Conservation (phyloP, 305 asterid genomes). For the Nicotiana rustica region DNA sequence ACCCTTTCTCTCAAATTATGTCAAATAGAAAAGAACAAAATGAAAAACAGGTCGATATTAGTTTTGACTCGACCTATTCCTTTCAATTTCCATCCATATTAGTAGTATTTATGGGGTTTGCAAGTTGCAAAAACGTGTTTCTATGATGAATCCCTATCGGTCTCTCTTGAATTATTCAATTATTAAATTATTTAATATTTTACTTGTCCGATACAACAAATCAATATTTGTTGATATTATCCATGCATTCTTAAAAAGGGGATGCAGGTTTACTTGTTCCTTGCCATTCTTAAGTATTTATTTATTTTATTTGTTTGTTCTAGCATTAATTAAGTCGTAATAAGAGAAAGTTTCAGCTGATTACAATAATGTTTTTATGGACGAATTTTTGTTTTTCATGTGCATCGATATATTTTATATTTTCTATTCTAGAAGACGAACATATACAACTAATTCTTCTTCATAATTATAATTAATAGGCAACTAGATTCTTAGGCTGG, state of each 20-base stretch:
- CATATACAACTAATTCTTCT: neutral
- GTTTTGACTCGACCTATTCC: neutral
- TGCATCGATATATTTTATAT: too few species aligned
- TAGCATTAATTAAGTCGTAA: neutral
- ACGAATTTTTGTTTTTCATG: too few species aligned
- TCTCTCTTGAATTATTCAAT: neutral
- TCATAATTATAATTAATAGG: neutral
- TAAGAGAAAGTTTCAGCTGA: neutral
- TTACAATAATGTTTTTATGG: too few species aligned
- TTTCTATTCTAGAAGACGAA: neutral
- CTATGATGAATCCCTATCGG: neutral
- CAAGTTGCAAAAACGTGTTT: neutral
- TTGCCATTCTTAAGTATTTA: neutral
- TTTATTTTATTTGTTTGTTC: neutral
- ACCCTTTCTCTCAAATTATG: neutral
- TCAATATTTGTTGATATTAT: too few species aligned
- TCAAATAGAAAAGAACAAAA: slow-evolving; percentile 18
- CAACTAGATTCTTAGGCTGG: neutral
- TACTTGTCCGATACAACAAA: neutral
- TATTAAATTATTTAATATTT: neutral
- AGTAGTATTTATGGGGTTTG: neutral
- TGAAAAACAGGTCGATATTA: neutral
- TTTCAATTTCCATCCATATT: too few species aligned
- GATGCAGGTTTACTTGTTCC: neutral
- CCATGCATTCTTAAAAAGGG: too few species aligned